phyloP scores from a whole-genome alignment of 177 flowering plant genomes.

The Vitis hybrid region DNA sequence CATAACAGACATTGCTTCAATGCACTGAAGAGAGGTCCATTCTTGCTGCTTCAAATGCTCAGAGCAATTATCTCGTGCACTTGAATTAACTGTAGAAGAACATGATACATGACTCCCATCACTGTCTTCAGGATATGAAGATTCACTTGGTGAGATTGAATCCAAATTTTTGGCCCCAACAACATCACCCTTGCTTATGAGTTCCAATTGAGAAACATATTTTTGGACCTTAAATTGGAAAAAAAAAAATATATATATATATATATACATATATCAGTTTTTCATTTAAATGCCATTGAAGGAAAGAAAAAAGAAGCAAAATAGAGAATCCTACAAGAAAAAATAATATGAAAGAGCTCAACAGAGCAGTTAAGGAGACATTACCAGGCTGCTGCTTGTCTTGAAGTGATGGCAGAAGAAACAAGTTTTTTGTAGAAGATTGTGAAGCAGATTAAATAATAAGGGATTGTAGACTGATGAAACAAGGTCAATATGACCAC shows the following conservation, averaged over 20 bases:
- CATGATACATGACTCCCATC: constrained; percentile 26
- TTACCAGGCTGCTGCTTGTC: constrained; percentile 45
- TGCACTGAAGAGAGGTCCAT: constrained; percentile 81
- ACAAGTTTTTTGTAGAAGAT: constrained; percentile 53
- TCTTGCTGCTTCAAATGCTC: constrained; percentile 19
- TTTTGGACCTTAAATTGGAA: constrained; percentile 46
- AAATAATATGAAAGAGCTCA: not conserved
- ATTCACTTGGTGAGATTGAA: constrained; percentile 2
- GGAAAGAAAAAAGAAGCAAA: not conserved
- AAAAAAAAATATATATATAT: not conserved
- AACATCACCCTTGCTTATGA: constrained; percentile 70
- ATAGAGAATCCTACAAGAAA: not conserved
- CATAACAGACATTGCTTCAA: constrained; percentile 62
- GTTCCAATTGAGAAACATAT: constrained; percentile 50
- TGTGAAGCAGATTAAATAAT: constrained; percentile 53
- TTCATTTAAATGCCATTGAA: not conserved
- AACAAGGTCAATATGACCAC: constrained; percentile 87
- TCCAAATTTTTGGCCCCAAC: constrained; percentile 50
- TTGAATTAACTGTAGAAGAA: constrained; percentile 15
- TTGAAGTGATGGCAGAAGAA: constrained; percentile 68
- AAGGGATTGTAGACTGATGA: constrained; percentile 73
- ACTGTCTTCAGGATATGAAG: constrained; percentile 32
- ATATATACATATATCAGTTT: too few species aligned
- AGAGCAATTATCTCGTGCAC: not conserved
- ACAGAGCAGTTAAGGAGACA: not conserved